Evolutionary conservation across 2,329 filamentous ascomycete genomes (phyloP).

Genomic region (Aspergillus oerlinghausenensis): DNA sequence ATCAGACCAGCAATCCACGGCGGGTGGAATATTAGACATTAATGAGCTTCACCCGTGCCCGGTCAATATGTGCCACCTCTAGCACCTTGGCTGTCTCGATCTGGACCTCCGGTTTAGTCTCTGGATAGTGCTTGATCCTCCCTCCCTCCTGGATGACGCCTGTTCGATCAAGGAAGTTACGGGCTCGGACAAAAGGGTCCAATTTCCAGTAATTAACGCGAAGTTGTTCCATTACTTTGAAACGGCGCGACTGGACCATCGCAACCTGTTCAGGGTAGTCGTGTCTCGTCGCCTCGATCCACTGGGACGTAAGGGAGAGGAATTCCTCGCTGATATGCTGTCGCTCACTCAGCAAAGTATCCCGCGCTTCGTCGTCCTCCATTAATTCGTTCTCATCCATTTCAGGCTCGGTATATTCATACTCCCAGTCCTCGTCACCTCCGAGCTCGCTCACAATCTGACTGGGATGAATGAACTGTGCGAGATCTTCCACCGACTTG

Average conservation of each 20-base stretch:
- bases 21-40: slow-evolving; percentile 1
- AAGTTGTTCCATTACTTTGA: slow-evolving; percentile 59
- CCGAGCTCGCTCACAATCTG: slow-evolving; percentile 75
- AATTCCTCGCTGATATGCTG: slow-evolving; percentile 63
- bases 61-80: slow-evolving; percentile 10
- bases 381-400: slow-evolving; percentile 69
- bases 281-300: slow-evolving; percentile 57
- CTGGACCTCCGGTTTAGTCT: not conserved
- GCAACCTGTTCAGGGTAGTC: slow-evolving; percentile 40
- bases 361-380: slow-evolving; percentile 57
- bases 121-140: slow-evolving; percentile 63
- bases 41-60: slow-evolving; percentile 9
- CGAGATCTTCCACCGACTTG: slow-evolving; percentile 69
- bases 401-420: slow-evolving; percentile 73
- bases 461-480: slow-evolving; percentile 62
- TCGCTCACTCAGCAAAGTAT: slow-evolving; percentile 60
- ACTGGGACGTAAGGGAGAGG: slow-evolving; percentile 67
- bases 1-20: too few relatives aligned
- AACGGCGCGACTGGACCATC: slow-evolving; percentile 52
- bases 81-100: slow-evolving; percentile 11
- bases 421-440: slow-evolving; percentile 76
- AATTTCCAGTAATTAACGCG: slow-evolving; percentile 78
- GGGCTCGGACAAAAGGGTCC: slow-evolving; percentile 78
- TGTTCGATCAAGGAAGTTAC: slow-evolving; percentile 72
- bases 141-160: slow-evolving; percentile 66